Percentiles rank a stretch among this genome's conserved stretches.
Conservation (phyloP, 768 basidiomycete species). For the Pleurotus giganteus region DNA sequence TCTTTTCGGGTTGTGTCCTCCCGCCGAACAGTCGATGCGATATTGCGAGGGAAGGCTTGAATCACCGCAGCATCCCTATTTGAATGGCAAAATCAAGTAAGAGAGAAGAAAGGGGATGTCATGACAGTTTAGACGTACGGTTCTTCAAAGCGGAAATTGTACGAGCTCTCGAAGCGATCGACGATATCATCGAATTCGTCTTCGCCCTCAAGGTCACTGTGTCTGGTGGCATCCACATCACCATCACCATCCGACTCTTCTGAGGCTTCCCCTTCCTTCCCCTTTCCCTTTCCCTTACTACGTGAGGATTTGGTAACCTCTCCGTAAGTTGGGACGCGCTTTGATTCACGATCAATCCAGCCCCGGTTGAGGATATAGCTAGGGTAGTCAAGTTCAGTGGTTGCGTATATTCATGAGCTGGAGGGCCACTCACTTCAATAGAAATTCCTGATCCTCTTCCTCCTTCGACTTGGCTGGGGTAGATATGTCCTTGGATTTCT, state of each 20-base stretch:
- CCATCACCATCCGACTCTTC: conserved; percentile 20
- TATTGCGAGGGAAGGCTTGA: conserved; percentile 71
- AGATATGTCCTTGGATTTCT: conserved; percentile 19
- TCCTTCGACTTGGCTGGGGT: conserved; percentile 41
- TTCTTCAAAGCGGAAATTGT: conserved; percentile 98
- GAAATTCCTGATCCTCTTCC: conserved; percentile 80
- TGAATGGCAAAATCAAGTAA: background rate
- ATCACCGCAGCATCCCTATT: conserved; percentile 64
- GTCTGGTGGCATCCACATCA: conserved; percentile 21
- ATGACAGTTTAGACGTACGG: conserved; percentile 54
- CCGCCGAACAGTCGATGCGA: conserved; percentile 63
- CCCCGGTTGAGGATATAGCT: conserved; percentile 98
- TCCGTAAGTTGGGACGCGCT: conserved; percentile 79
- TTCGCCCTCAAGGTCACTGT: conserved; percentile 48
- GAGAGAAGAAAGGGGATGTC: background rate
- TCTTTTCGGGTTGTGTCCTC: conserved; percentile 79
- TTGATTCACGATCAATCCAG: conserved; percentile 83
- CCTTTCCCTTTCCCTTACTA: conserved; percentile 30
- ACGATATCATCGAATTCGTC: conserved; percentile 83
- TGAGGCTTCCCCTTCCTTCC: conserved; percentile 19
- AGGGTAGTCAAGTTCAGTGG: conserved; percentile 6
- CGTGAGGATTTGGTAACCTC: conserved; percentile 61
- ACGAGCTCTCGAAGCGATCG: conserved; percentile 92
- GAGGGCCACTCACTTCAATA: conserved; percentile 70
- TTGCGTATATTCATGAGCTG: background rate